Percentiles rank a stretch among this genome's conserved stretches.
Conservation (phyloP, 768 basidiomycete genomes). For the Amanita jacksonii region DNA sequence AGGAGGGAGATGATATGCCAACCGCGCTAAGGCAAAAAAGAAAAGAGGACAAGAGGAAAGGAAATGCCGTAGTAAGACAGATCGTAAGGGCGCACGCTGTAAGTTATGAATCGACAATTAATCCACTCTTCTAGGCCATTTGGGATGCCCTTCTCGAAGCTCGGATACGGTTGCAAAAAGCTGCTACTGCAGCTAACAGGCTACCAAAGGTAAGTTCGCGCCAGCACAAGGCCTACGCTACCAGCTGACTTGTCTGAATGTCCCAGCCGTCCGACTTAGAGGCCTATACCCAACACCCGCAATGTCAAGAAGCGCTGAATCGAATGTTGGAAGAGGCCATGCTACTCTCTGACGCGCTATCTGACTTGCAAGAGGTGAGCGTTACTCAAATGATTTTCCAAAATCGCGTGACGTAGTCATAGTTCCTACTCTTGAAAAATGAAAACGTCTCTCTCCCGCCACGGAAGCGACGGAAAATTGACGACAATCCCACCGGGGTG, state of each 20-base stretch:
- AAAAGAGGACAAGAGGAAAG: slow-evolving; percentile 71
- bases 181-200: slow-evolving; percentile 50
- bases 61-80: slow-evolving; percentile 75
- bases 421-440: slow-evolving; percentile 40
- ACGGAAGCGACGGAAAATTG: slow-evolving; percentile 46
- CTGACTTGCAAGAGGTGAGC: slow-evolving; percentile 56
- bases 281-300: slow-evolving; percentile 26
- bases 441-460: slow-evolving; percentile 39
- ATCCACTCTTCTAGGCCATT: slow-evolving; percentile 40
- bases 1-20: slow-evolving; percentile 35
- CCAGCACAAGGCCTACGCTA: neutral
- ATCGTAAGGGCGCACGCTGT: slow-evolving; percentile 41
- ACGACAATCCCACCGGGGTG: slow-evolving; percentile 21
- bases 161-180: slow-evolving; percentile 89
- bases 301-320: slow-evolving; percentile 35
- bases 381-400: slow-evolving; percentile 1
- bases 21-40: slow-evolving; percentile 46
- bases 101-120: neutral
- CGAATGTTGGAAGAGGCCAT: slow-evolving; percentile 53
- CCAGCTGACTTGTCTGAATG: neutral
- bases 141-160: slow-evolving; percentile 87
- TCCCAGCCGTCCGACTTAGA: slow-evolving; percentile 25
- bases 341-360: slow-evolving; percentile 56
- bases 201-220: slow-evolving; percentile 48
- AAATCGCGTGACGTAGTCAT: neutral